phyloP scores from a whole-genome alignment of 1,284 basidiomycete genomes.

The Schizophyllum commune region DNA sequence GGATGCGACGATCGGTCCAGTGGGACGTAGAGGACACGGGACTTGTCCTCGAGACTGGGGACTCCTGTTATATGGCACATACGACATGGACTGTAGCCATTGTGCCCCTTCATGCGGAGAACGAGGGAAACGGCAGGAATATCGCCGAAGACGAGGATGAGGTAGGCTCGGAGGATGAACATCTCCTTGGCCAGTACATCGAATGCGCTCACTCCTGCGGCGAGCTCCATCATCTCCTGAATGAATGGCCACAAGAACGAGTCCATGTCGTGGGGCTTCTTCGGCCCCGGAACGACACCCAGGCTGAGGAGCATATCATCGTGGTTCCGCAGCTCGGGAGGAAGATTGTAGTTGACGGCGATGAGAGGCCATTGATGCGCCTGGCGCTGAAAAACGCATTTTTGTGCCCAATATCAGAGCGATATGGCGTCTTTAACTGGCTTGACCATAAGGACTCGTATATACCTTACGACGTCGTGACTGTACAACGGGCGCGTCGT shows the following conservation, averaged over 20 bases:
- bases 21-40: conserved; percentile 28
- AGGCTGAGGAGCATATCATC: conserved; percentile 25
- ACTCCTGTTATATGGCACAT: conserved; percentile 34
- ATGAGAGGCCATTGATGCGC: conserved; percentile 31
- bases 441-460: too few relatives aligned
- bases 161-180: conserved; percentile 30
- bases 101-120: conserved; percentile 41
- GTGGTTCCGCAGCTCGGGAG: conserved; percentile 24
- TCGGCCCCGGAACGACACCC: conserved; percentile 37
- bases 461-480: too few relatives aligned
- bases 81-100: conserved; percentile 33
- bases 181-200: conserved; percentile 17
- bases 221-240: conserved; percentile 29
- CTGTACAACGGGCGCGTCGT: too few relatives aligned
- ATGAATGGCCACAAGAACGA: conserved; percentile 33
- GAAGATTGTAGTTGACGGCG: conserved; percentile 32
- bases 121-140: conserved; percentile 38
- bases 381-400: too few relatives aligned
- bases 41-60: conserved; percentile 14
- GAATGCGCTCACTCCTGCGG: conserved; percentile 26
- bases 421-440: too few relatives aligned
- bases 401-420: too few relatives aligned
- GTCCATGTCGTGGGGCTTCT: conserved; percentile 31
- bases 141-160: conserved; percentile 35
- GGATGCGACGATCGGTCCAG: conserved; percentile 17